Evolutionary conservation across 2,329 filamentous ascomycete genomes (phyloP).

Genomic region (Sphaerulina musiva): DNA sequence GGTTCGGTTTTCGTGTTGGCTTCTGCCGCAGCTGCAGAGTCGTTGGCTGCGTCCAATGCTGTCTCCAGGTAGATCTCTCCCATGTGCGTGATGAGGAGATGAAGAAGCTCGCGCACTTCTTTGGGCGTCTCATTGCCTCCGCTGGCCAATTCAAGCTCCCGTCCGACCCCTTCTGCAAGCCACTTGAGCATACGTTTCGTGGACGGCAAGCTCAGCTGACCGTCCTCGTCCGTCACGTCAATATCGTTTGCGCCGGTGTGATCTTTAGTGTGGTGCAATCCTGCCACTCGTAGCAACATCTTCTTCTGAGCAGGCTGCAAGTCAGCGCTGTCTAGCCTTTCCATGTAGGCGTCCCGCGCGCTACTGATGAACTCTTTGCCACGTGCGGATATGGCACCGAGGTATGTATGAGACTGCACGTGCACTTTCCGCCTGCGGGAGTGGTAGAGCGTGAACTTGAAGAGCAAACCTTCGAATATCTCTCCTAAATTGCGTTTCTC

Average conservation of each 20-base stretch:
- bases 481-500: constrained; percentile 67
- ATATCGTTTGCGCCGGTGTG: constrained; percentile 44
- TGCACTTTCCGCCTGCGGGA: constrained; percentile 79
- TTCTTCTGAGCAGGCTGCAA: constrained; percentile 80
- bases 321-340: constrained; percentile 80
- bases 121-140: constrained; percentile 78
- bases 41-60: constrained; percentile 61
- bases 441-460: constrained; percentile 97
- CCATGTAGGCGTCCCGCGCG: constrained; percentile 85
- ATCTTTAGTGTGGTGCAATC: constrained; percentile 65
- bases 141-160: constrained; percentile 83
- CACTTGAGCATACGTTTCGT: constrained; percentile 98
- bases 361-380: constrained; percentile 82
- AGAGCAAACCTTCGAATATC: constrained; percentile 81
- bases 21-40: constrained; percentile 70
- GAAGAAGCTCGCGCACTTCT: constrained; percentile 79
- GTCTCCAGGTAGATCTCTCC: constrained; percentile 71
- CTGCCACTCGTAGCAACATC: constrained; percentile 84
- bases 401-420: constrained; percentile 62
- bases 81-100: constrained; percentile 78
- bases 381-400: constrained; percentile 83
- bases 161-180: constrained; percentile 88
- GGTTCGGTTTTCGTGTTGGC: constrained; percentile 69
- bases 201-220: constrained; percentile 70
- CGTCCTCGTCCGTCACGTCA: constrained; percentile 85